Percentiles rank a stretch among this genome's conserved stretches.
These are phyloP conservation scores for Sclerotinia spermophila DNA, from an alignment of 2,329 filamentous ascomycete genomes.

Conservation along the genomic window DNA sequence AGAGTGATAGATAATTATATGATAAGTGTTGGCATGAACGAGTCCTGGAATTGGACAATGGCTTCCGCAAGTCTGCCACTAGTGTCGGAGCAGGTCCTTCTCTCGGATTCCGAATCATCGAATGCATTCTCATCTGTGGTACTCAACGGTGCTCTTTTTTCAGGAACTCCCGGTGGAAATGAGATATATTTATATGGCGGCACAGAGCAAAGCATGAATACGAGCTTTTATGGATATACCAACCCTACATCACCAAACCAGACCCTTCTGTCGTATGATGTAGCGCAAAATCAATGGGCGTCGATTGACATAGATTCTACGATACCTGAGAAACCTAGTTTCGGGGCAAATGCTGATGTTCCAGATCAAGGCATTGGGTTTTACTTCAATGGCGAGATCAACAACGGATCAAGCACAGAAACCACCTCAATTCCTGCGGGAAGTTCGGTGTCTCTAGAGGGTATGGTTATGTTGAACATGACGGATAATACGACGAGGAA, in stretches of 20 bases:
- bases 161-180: conserved; percentile 1
- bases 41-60: conserved; percentile 22
- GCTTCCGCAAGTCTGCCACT: conserved; percentile 9
- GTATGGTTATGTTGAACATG: conserved; percentile 42
- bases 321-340: conserved; percentile 16
- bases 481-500: conserved; percentile 38
- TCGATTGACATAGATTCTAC: neutral
- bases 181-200: conserved; percentile 25
- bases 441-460: conserved; percentile 31
- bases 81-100: conserved; percentile 13
- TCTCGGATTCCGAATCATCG: conserved; percentile 13
- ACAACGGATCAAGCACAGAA: conserved; percentile 12
- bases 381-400: conserved; percentile 27
- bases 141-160: conserved; percentile 19
- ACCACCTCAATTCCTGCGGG: neutral
- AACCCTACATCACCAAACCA: conserved; percentile 10
- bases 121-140: conserved; percentile 11
- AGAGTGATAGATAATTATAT: conserved; percentile 19
- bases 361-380: conserved; percentile 24
- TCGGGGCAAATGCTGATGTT: conserved; percentile 18
- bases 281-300: conserved; percentile 2
- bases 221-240: conserved; percentile 18
- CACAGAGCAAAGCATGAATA: conserved; percentile 21
- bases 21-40: conserved; percentile 19
- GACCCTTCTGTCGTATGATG: conserved; percentile 12